These are phyloP conservation scores for Fonsecaea nubica DNA, from an alignment of 2,329 filamentous ascomycete species.

Conservation along the genomic window DNA sequence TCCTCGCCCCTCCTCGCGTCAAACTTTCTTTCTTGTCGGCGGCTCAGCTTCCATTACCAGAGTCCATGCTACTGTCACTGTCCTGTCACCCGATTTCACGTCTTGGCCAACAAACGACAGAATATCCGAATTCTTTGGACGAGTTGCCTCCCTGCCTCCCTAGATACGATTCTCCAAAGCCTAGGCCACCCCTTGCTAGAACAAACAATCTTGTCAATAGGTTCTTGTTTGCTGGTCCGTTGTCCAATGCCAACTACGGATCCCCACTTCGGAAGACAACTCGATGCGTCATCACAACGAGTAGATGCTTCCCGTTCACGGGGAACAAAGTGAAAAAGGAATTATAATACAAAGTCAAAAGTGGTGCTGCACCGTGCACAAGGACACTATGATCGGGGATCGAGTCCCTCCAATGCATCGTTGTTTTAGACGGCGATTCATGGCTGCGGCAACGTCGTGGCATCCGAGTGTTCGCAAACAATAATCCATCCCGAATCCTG, in stretches of 20 bases:
- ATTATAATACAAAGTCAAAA: background rate
- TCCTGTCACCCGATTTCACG: background rate
- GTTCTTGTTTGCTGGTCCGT: constrained; percentile 1
- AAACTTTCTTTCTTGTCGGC: constrained; percentile 7
- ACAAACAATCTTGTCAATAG: background rate
- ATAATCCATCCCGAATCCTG: constrained; percentile 17
- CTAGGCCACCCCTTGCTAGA: constrained; percentile 5
- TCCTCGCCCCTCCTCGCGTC: constrained; percentile 7
- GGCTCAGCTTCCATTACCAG: constrained; percentile 16
- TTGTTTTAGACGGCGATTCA: constrained; percentile 16
- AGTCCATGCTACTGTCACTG: constrained; percentile 12
- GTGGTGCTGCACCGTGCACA: background rate
- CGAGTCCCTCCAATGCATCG: background rate
- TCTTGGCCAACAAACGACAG: background rate
- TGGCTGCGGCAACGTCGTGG: constrained; percentile 4
- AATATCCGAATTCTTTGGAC: background rate
- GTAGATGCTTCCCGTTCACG: background rate
- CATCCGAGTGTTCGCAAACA: constrained; percentile 10
- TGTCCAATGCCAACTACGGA: constrained; percentile 3
- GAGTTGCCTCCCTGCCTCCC: background rate
- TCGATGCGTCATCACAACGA: constrained; percentile 2
- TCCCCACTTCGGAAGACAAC: constrained; percentile 1
- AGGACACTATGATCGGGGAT: constrained; percentile 8
- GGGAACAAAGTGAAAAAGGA: background rate
- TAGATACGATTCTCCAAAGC: background rate